phyloP scores from a whole-genome alignment of 202 grass and related monocot genomes.

The Dendrocalamus latiflorus region DNA sequence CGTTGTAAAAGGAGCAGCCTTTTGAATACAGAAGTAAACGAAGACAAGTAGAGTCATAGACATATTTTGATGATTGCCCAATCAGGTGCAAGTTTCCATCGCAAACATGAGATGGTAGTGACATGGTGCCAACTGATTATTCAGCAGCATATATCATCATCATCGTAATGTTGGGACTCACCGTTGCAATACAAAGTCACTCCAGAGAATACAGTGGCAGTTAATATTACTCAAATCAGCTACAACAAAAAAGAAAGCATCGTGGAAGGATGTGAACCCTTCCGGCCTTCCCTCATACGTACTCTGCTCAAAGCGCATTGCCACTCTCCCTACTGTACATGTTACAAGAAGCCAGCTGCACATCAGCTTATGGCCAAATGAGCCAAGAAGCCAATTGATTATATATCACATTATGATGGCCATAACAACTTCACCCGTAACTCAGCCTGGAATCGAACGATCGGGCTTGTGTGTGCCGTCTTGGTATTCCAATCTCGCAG shows the following conservation, averaged over 20 bases:
- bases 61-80: background rate
- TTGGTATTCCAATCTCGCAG: slow-evolving; percentile 75
- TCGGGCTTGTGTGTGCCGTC: slow-evolving; percentile 59
- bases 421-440: slow-evolving; percentile 25
- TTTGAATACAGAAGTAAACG: background rate
- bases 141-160: background rate
- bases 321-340: slow-evolving; percentile 39
- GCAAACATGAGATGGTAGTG: background rate
- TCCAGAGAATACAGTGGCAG: background rate
- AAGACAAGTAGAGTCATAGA: background rate
- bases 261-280: background rate
- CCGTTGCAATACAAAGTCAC: background rate
- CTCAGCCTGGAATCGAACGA: slow-evolving; percentile 38
- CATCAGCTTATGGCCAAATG: slow-evolving; percentile 10
- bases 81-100: background rate
- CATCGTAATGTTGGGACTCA: background rate
- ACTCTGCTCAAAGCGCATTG: background rate
- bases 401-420: background rate
- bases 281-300: background rate
- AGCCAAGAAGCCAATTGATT: background rate
- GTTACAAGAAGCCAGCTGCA: slow-evolving; percentile 28
- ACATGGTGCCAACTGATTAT: background rate
- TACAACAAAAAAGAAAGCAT: slow-evolving; percentile 14
- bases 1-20: background rate
- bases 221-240: slow-evolving; percentile 34